phyloP scores from a whole-genome alignment of 2,329 filamentous ascomycete species.

The Xylariaceae sp. region DNA sequence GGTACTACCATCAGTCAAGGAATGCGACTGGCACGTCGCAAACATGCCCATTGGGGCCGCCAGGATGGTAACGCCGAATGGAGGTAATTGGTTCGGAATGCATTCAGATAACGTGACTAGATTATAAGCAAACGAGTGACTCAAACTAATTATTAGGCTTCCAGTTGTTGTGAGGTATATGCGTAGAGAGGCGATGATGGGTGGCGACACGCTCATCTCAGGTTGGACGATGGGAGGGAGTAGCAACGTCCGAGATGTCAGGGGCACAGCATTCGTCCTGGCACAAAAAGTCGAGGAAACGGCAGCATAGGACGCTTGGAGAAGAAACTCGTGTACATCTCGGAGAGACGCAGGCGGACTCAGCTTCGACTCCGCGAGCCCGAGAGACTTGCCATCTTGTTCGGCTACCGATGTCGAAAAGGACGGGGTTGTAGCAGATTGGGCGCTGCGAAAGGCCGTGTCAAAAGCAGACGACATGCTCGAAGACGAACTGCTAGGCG shows the following conservation, averaged over 20 bases:
- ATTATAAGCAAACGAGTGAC: slow-evolving; percentile 43
- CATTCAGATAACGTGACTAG: slow-evolving; percentile 44
- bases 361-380: slow-evolving; percentile 32
- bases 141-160: slow-evolving; percentile 46
- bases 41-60: slow-evolving; percentile 52
- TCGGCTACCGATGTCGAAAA: slow-evolving; percentile 22
- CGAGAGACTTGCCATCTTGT: slow-evolving; percentile 31
- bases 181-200: slow-evolving; percentile 46
- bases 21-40: slow-evolving; percentile 37
- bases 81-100: slow-evolving; percentile 36
- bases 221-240: slow-evolving; percentile 35
- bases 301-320: slow-evolving; percentile 48
- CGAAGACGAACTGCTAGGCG: slow-evolving; percentile 44
- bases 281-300: slow-evolving; percentile 47
- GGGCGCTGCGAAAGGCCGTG: slow-evolving; percentile 30
- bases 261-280: slow-evolving; percentile 44
- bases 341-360: slow-evolving; percentile 36
- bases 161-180: slow-evolving; percentile 54
- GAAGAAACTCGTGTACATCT: slow-evolving; percentile 50
- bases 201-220: slow-evolving; percentile 29
- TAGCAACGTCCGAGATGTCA: slow-evolving; percentile 50
- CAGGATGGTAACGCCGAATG: slow-evolving; percentile 43
- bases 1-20: slow-evolving; percentile 33
- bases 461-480: slow-evolving; percentile 38
- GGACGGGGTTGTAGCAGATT: slow-evolving; percentile 29